Conservation (phyloP, 768 basidiomycete species). For the Asterophora lycoperdoides region DNA sequence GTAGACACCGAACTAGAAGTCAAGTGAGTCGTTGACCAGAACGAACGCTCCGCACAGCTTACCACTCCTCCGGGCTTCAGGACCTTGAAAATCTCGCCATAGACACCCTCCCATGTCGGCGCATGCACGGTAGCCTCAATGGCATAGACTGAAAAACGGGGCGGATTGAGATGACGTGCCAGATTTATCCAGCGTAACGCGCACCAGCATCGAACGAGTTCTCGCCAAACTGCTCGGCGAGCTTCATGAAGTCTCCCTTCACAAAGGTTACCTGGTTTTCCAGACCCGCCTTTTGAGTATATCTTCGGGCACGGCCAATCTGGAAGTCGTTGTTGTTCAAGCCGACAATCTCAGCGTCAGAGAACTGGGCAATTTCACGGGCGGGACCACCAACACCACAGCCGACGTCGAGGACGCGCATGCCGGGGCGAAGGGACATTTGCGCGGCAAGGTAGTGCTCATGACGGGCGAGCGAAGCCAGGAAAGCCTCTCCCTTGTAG, state of each 20-base stretch:
- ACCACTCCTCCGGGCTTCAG: slow-evolving; percentile 95
- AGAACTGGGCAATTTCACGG: slow-evolving; percentile 88
- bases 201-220: slow-evolving; percentile 90
- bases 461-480: slow-evolving; percentile 80
- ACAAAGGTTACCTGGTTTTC: slow-evolving; percentile 75
- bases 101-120: slow-evolving; percentile 93
- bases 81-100: slow-evolving; percentile 87
- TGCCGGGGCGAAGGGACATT: slow-evolving; percentile 81
- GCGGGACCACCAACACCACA: slow-evolving; percentile 98
- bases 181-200: slow-evolving; percentile 19
- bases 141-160: slow-evolving; percentile 69
- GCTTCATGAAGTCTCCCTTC: slow-evolving; percentile 96
- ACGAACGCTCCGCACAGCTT: slow-evolving; percentile 28
- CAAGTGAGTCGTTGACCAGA: slow-evolving; percentile 1
- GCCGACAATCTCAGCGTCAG: slow-evolving; percentile 80
- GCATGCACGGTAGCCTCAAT: slow-evolving; percentile 98
- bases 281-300: slow-evolving; percentile 74
- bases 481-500: slow-evolving; percentile 83
- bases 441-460: slow-evolving; percentile 94
- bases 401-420: slow-evolving; percentile 97
- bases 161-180: not conserved
- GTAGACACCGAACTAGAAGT: slow-evolving; percentile 85
- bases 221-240: slow-evolving; percentile 87
- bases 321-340: slow-evolving; percentile 98
- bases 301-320: slow-evolving; percentile 76